phyloP scores from a whole-genome alignment of 345 rosid genomes.

The Alliaria petiolata region DNA sequence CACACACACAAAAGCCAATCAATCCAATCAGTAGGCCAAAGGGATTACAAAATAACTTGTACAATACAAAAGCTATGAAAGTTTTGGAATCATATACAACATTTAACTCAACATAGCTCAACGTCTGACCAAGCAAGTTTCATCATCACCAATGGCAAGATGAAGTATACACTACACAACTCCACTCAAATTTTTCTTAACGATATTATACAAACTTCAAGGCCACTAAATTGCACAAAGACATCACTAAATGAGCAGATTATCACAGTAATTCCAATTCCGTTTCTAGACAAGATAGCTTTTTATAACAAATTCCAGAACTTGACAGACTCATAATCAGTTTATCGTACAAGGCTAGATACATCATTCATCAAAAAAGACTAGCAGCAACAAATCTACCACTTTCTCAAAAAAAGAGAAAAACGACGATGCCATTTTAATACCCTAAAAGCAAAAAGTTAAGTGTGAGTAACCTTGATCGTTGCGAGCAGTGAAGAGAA shows the following conservation, averaged over 20 bases:
- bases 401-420: not conserved
- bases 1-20: not conserved
- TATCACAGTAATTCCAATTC: not conserved
- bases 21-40: not conserved
- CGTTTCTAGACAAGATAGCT: not conserved
- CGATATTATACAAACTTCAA: not conserved
- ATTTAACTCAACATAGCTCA: not conserved
- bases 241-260: not conserved
- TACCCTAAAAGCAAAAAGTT: not conserved
- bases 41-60: not conserved
- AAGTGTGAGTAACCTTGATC: slow-evolving; percentile 55
- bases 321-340: not conserved
- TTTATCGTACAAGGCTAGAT: not conserved
- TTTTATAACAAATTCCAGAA: not conserved
- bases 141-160: not conserved
- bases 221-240: not conserved
- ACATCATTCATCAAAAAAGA: not conserved
- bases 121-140: not conserved
- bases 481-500: slow-evolving; percentile 86
- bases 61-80: not conserved
- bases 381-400: not conserved
- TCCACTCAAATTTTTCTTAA: not conserved
- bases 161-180: not conserved
- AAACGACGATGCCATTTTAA: not conserved
- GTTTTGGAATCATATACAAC: not conserved